Conservation (phyloP, 108 stramenopile species). For the Heterococcus sp. region DNA sequence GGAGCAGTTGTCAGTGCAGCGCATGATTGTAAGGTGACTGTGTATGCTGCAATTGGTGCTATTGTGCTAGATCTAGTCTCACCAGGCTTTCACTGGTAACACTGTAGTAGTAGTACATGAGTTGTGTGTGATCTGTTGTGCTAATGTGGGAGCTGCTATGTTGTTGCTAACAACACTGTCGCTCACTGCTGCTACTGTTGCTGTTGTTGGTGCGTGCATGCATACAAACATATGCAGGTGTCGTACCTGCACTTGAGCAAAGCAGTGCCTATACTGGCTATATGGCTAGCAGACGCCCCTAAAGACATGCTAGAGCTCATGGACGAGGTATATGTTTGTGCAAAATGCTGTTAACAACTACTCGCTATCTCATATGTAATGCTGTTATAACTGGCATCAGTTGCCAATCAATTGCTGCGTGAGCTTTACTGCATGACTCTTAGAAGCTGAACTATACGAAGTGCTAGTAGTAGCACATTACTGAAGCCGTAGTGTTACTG, state of each 20-base stretch:
- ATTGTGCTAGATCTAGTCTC: background rate
- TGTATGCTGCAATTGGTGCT: background rate
- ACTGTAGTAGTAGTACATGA: background rate
- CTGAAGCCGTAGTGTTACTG: too few species aligned
- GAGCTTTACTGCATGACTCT: too few species aligned
- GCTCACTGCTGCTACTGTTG: background rate
- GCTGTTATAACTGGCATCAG: too few species aligned
- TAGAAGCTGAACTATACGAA: too few species aligned
- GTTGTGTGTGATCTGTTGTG: background rate
- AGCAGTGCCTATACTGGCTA: slow-evolving; percentile 66
- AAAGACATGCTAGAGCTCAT: slow-evolving; percentile 86
- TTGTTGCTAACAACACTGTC: slow-evolving; percentile 34
- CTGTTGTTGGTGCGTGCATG: background rate
- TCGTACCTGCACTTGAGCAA: slow-evolving; percentile 45
- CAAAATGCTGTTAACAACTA: too few species aligned
- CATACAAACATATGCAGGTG: background rate
- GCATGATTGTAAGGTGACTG: background rate
- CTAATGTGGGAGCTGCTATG: slow-evolving; percentile 46
- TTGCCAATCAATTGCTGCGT: too few species aligned
- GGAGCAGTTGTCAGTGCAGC: background rate
- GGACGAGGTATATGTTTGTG: slow-evolving; percentile 63
- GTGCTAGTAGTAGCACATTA: too few species aligned
- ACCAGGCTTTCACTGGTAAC: background rate
- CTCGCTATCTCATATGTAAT: too few species aligned
- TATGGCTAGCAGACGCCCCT: slow-evolving; percentile 93